phyloP scores from a whole-genome alignment of 2,329 filamentous ascomycete species.

The Fusarium pininemorale region DNA sequence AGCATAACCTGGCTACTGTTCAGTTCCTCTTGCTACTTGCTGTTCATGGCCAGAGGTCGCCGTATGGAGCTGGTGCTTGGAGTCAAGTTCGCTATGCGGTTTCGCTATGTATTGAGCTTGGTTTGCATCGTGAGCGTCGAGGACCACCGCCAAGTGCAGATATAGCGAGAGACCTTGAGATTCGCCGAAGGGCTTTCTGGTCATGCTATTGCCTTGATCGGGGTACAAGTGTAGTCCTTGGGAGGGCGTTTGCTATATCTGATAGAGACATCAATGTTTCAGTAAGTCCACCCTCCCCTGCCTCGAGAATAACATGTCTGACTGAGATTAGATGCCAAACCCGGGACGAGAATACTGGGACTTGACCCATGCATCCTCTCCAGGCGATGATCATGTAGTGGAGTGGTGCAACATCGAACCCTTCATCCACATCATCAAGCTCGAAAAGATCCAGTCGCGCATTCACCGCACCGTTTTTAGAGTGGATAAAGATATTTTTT shows the following conservation, averaged over 20 bases:
- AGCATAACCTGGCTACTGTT: neutral
- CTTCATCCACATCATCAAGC: neutral
- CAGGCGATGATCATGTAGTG: neutral
- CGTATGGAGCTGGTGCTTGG: neutral
- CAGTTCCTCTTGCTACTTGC: neutral
- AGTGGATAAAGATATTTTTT: neutral
- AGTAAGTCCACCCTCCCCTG: neutral
- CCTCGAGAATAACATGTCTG: rapidly evolving
- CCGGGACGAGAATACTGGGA: neutral
- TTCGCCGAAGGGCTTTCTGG: neutral
- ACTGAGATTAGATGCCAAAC: neutral
- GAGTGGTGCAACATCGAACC: neutral
- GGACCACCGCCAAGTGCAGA: neutral
- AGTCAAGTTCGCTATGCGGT: neutral
- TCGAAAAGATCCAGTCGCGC: neutral
- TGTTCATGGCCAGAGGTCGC: neutral
- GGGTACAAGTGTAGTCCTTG: neutral
- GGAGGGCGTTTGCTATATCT: neutral
- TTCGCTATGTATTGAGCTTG: neutral
- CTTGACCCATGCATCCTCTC: neutral
- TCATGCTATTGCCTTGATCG: neutral
- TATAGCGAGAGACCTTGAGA: neutral
- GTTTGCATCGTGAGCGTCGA: neutral
- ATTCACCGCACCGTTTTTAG: neutral
- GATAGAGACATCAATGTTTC: neutral